Evolutionary conservation across 352 stramenopile genomes (phyloP).

Genomic region (Pythium brassicae): DNA sequence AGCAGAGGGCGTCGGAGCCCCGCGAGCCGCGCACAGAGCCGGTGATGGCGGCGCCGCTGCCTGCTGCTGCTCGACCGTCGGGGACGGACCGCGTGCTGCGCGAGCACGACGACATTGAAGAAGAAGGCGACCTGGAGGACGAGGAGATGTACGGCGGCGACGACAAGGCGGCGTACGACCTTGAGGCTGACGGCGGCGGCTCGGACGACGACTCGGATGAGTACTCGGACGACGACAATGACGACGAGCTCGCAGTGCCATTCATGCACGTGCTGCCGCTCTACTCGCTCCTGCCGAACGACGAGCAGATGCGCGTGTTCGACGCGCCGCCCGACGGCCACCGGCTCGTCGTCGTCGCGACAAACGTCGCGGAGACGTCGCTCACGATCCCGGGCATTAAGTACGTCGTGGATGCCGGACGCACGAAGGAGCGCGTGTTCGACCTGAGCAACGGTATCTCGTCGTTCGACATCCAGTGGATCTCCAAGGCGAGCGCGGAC

Average conservation of each 20-base stretch:
- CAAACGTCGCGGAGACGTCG: slow-evolving; percentile 98
- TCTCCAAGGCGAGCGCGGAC: slow-evolving; percentile 81
- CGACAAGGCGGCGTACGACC: slow-evolving; percentile 34
- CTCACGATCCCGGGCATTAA: slow-evolving; percentile 94
- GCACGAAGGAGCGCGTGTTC: slow-evolving; percentile 96
- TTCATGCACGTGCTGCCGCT: slow-evolving; percentile 94
- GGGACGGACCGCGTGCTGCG: slow-evolving; percentile 48
- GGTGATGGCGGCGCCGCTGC: slow-evolving; percentile 8
- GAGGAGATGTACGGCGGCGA: slow-evolving; percentile 53
- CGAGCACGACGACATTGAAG: slow-evolving; percentile 82
- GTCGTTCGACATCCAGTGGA: slow-evolving; percentile 92
- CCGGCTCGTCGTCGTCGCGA: slow-evolving; percentile 95
- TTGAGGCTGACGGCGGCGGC: slow-evolving; percentile 41
- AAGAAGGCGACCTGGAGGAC: slow-evolving; percentile 73
- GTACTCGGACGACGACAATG: slow-evolving; percentile 77
- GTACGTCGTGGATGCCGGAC: slow-evolving; percentile 97
- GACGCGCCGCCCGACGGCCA: slow-evolving; percentile 84
- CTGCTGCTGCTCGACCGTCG: slow-evolving; percentile 9
- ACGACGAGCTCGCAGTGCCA: slow-evolving; percentile 53
- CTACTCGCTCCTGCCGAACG: slow-evolving; percentile 95
- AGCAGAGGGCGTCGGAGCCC: background rate
- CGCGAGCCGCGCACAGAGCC: slow-evolving; percentile 7
- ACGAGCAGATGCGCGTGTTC: slow-evolving; percentile 93
- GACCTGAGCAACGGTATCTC: slow-evolving; percentile 90
- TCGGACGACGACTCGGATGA: slow-evolving; percentile 71